A percentile compares a stretch with the other conserved stretches of the same genome.
phyloP scores from a whole-genome alignment of 2,329 filamentous ascomycete species.

The Diatrype stigma region DNA sequence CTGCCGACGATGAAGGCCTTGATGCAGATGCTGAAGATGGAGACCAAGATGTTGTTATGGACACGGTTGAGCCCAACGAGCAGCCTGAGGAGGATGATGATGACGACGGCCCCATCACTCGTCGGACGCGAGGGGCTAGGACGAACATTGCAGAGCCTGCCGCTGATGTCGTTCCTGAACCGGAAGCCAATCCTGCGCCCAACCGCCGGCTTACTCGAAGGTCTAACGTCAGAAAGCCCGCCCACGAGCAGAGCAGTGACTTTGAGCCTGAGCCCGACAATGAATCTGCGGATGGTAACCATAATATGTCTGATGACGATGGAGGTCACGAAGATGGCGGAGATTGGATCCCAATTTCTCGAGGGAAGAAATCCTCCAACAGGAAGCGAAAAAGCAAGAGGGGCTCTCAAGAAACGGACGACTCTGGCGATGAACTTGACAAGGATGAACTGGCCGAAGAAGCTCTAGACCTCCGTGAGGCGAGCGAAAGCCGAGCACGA shows the following conservation, averaged over 20 bases:
- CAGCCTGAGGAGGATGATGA: slow-evolving; percentile 45
- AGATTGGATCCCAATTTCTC: slow-evolving; percentile 46
- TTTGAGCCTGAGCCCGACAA: slow-evolving; percentile 58
- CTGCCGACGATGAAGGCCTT: slow-evolving; percentile 28
- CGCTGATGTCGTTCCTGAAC: slow-evolving; percentile 15
- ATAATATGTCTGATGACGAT: slow-evolving; percentile 32
- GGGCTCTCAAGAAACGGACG: slow-evolving; percentile 43
- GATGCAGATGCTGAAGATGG: slow-evolving; percentile 25
- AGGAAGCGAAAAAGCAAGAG: slow-evolving; percentile 40
- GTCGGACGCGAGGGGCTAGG: slow-evolving; percentile 38
- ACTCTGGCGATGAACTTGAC: slow-evolving; percentile 58
- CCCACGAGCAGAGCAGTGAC: slow-evolving; percentile 55
- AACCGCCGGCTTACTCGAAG: slow-evolving; percentile 46
- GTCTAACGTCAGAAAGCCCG: slow-evolving; percentile 40
- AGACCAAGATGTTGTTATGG: slow-evolving; percentile 24
- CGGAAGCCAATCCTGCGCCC: slow-evolving; percentile 24
- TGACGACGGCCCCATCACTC: slow-evolving; percentile 43
- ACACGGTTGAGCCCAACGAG: slow-evolving; percentile 24
- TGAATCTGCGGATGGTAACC: slow-evolving; percentile 53
- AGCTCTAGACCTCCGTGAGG: slow-evolving; percentile 56
- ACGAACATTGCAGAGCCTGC: slow-evolving; percentile 11
- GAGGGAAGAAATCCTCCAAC: slow-evolving; percentile 39
- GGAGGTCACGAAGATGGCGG: slow-evolving; percentile 31
- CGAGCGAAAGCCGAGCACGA: slow-evolving; percentile 34
- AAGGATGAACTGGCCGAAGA: slow-evolving; percentile 63